Evolutionary conservation across 2,329 filamentous ascomycete species (phyloP).

Genomic region (Colletotrichum sp.): DNA sequence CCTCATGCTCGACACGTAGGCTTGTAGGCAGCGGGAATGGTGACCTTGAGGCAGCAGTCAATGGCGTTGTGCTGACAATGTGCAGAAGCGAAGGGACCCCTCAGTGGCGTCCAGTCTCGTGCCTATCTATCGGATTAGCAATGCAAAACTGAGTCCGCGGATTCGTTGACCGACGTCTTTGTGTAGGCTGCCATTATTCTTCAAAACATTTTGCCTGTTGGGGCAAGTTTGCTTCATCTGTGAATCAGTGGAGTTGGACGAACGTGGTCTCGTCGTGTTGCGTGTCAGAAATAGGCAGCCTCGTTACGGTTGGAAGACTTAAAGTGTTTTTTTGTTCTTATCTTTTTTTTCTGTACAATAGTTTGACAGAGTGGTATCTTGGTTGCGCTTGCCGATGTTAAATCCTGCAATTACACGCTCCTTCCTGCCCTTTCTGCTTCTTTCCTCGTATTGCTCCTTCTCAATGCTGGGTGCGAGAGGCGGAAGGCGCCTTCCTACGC

Average conservation of each 20-base stretch:
- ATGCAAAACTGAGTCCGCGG: background rate
- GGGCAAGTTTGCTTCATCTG: background rate
- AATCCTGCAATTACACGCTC: background rate
- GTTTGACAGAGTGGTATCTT: background rate
- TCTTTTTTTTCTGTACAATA: background rate
- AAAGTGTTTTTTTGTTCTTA: background rate
- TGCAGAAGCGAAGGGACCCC: background rate
- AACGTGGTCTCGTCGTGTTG: background rate
- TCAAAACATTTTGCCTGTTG: background rate
- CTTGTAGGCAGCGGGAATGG: background rate
- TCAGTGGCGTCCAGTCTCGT: background rate
- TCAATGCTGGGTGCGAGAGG: background rate
- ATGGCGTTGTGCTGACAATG: background rate
- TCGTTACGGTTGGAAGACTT: background rate
- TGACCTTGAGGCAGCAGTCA: background rate
- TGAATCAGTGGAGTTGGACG: background rate
- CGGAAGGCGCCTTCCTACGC: background rate
- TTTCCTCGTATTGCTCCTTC: background rate
- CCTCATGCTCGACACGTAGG: background rate
- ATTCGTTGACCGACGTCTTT: background rate
- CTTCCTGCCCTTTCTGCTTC: background rate
- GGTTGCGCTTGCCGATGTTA: background rate
- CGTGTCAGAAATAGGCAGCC: background rate
- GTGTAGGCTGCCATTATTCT: background rate
- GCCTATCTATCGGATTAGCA: background rate